These are phyloP conservation scores for Nakazawaea siamensis DNA, from an alignment of 805 yeast genomes.

Conservation along the genomic window DNA sequence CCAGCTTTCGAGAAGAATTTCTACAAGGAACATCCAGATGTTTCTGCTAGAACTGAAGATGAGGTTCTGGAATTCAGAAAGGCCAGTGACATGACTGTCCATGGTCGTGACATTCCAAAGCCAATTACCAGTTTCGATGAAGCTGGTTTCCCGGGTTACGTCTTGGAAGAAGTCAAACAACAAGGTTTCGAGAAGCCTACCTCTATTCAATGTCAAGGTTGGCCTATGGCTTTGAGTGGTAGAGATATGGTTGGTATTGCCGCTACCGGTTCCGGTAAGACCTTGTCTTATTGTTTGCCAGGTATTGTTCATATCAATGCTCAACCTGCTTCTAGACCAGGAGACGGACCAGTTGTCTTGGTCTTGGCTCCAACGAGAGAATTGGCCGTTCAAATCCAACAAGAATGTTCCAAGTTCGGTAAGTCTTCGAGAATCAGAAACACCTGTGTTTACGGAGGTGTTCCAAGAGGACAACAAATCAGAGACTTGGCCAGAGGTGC, in stretches of 20 bases:
- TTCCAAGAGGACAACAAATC: constrained; percentile 95
- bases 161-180: constrained; percentile 76
- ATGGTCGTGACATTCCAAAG: constrained; percentile 83
- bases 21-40: constrained; percentile 78
- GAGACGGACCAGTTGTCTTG: constrained; percentile 96
- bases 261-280: constrained; percentile 98
- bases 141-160: constrained; percentile 97
- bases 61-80: constrained; percentile 75
- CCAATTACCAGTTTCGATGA: constrained; percentile 91
- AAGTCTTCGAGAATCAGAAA: constrained; percentile 86
- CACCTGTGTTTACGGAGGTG: constrained; percentile 99
- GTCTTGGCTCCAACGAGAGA: constrained; percentile 98
- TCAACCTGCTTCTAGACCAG: constrained; percentile 85
- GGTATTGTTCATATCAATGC: constrained; percentile 97
- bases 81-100: constrained; percentile 76
- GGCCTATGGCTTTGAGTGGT: constrained; percentile 99
- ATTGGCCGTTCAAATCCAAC: constrained; percentile 95
- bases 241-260: constrained; percentile 99
- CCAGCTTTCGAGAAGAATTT: constrained; percentile 94
- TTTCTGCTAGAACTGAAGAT: constrained; percentile 61
- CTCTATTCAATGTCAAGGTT: constrained; percentile 97
- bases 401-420: constrained; percentile 94
- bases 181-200: constrained; percentile 95
- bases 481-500: constrained; percentile 94
- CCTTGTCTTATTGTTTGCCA: constrained; percentile 93